Evolutionary conservation across 345 rosid genomes (phyloP).

Genomic region (Barbarea vulgaris): DNA sequence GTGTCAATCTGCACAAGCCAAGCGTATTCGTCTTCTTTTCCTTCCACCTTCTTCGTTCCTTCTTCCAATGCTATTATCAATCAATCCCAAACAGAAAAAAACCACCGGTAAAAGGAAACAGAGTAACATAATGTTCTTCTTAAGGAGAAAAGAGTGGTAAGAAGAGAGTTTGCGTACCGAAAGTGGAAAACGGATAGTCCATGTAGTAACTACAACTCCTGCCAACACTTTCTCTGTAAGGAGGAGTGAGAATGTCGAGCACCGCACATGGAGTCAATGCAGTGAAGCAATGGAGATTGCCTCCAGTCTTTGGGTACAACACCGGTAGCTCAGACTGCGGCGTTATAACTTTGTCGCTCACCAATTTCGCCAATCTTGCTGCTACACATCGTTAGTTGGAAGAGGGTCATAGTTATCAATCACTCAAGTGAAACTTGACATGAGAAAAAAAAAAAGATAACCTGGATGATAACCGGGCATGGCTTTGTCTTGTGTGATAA

Average conservation of each 20-base stretch:
- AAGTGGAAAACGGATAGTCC: conserved; percentile 71
- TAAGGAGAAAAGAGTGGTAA: background rate
- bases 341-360: conserved; percentile 62
- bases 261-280: conserved; percentile 90
- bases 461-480: conserved; percentile 52
- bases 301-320: conserved; percentile 79
- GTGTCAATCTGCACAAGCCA: conserved; percentile 86
- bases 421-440: background rate
- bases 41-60: conserved; percentile 47
- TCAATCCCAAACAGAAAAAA: background rate
- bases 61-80: conserved; percentile 43
- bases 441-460: conserved; percentile 27
- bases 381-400: conserved; percentile 40
- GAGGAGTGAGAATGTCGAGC: conserved; percentile 89
- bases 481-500: conserved; percentile 46
- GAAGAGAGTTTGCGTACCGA: conserved; percentile 49
- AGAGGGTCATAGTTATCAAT: conserved; percentile 6
- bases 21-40: conserved; percentile 65
- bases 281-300: conserved; percentile 93
- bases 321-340: conserved; percentile 69
- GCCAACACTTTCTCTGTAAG: conserved; percentile 75
- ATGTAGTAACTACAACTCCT: conserved; percentile 81
- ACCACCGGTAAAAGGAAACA: background rate
- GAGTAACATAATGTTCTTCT: conserved; percentile 3
- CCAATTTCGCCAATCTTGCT: conserved; percentile 74